Evolutionary conservation across 495 filamentous ascomycete genomes (phyloP).

Genomic region (Penicillium angulare): DNA sequence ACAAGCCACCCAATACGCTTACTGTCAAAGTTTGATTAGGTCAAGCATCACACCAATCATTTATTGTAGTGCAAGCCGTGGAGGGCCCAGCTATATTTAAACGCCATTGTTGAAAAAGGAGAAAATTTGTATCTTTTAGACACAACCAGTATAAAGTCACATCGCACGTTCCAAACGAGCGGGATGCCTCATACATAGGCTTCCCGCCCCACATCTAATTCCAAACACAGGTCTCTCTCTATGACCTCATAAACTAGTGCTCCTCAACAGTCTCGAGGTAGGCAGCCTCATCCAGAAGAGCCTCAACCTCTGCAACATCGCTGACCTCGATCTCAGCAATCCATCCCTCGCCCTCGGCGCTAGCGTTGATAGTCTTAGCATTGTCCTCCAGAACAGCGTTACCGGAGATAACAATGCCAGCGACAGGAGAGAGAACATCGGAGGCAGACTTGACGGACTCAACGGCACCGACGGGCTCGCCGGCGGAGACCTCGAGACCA

Average conservation of each 20-base stretch:
- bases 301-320: slow-evolving; percentile 68
- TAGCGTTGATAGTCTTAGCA: slow-evolving; percentile 81
- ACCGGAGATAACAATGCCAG: slow-evolving; percentile 67
- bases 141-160: slow-evolving; percentile 17
- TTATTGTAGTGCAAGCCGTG: slow-evolving; percentile 15
- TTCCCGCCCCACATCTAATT: neutral
- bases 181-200: neutral
- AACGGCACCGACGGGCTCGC: slow-evolving; percentile 86
- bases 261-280: slow-evolving; percentile 69
- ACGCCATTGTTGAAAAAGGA: slow-evolving; percentile 26
- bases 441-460: slow-evolving; percentile 98
- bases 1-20: too few relatives aligned
- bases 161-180: neutral
- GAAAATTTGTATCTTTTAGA: slow-evolving; percentile 13
- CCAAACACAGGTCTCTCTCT: neutral
- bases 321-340: slow-evolving; percentile 79
- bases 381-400: slow-evolving; percentile 78
- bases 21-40: too few relatives aligned
- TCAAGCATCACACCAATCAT: neutral
- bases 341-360: slow-evolving; percentile 85
- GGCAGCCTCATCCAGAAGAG: slow-evolving; percentile 66
- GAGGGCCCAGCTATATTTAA: slow-evolving; percentile 10
- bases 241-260: slow-evolving; percentile 7
- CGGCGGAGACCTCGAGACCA: slow-evolving; percentile 60
- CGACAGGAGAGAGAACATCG: slow-evolving; percentile 87